phyloP scores from a whole-genome alignment of 2,329 filamentous ascomycete genomes.

The Epichloe typhina region DNA sequence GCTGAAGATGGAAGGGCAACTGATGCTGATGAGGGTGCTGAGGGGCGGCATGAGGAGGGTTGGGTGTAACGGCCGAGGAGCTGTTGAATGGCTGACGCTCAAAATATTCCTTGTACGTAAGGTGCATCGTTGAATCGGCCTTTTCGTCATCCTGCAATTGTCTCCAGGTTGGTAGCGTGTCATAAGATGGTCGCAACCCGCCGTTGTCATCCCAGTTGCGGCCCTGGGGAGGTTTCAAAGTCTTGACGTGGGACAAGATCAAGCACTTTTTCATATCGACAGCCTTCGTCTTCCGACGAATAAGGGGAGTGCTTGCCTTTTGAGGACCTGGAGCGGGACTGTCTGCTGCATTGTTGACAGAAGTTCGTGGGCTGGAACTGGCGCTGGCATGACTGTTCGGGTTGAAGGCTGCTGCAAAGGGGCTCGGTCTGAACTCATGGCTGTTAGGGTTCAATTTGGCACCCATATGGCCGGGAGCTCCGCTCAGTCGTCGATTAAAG shows the following conservation, averaged over 20 bases:
- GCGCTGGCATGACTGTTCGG: slow-evolving; percentile 53
- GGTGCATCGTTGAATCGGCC: slow-evolving; percentile 45
- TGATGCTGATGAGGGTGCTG: slow-evolving; percentile 74
- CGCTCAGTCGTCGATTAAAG: slow-evolving; percentile 40
- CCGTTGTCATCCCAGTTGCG: slow-evolving; percentile 62
- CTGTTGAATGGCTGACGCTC: slow-evolving; percentile 49
- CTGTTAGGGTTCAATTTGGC: slow-evolving; percentile 52
- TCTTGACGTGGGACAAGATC: slow-evolving; percentile 41
- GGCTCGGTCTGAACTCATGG: slow-evolving; percentile 75
- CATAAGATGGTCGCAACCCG: slow-evolving; percentile 72
- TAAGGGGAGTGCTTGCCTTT: slow-evolving; percentile 31
- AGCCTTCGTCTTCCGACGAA: slow-evolving; percentile 59
- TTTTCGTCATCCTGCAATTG: slow-evolving; percentile 60
- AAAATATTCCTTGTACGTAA: slow-evolving; percentile 68
- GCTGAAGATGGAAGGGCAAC: slow-evolving; percentile 69
- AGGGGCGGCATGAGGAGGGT: slow-evolving; percentile 53
- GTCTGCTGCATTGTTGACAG: slow-evolving; percentile 35
- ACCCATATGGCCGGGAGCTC: slow-evolving; percentile 35
- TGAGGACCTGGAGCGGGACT: slow-evolving; percentile 12
- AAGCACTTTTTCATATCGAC: slow-evolving; percentile 58
- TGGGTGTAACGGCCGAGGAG: slow-evolving; percentile 52
- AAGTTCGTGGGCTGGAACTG: slow-evolving; percentile 58
- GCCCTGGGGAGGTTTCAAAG: slow-evolving; percentile 35
- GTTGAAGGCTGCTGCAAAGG: slow-evolving; percentile 67
- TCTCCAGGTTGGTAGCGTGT: slow-evolving; percentile 77